Percentiles rank a stretch among this genome's conserved stretches.
Evolutionary conservation across 345 rosid species (phyloP).

Genomic region (Eucalyptus grandis): DNA sequence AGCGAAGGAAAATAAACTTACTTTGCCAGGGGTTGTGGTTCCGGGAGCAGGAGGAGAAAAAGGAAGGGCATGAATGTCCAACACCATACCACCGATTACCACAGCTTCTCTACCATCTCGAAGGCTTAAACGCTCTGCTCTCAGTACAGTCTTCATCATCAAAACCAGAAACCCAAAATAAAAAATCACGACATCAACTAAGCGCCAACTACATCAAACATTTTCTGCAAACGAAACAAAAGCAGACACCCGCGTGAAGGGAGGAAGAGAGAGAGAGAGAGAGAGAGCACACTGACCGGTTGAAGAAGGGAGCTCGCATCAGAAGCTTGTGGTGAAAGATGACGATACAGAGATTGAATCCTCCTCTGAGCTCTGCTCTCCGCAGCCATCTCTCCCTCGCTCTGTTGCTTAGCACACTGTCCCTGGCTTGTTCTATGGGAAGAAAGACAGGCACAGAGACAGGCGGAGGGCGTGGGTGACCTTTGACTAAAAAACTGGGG

Average conservation of each 20-base stretch:
- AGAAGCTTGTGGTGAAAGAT: too few species aligned
- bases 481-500: too few species aligned
- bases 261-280: background rate
- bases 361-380: too few species aligned
- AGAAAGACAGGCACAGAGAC: background rate
- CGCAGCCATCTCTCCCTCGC: too few species aligned
- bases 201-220: background rate
- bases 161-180: background rate
- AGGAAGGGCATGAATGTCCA: slow-evolving; percentile 80
- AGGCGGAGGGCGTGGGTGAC: too few species aligned
- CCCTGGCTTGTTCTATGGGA: too few species aligned
- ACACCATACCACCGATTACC: slow-evolving; percentile 66
- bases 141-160: background rate
- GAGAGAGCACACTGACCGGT: background rate
- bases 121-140: background rate
- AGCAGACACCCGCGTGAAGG: background rate
- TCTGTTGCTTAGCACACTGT: too few species aligned
- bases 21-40: slow-evolving; percentile 81
- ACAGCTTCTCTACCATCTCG: slow-evolving; percentile 30
- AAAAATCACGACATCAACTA: background rate
- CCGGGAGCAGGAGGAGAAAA: slow-evolving; percentile 36
- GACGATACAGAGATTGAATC: too few species aligned
- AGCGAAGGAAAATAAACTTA: background rate
- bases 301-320: background rate
- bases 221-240: background rate